Conservation (phyloP, 129 eudicot species). For the sunflower (Helianthus annuus) region DNA sequence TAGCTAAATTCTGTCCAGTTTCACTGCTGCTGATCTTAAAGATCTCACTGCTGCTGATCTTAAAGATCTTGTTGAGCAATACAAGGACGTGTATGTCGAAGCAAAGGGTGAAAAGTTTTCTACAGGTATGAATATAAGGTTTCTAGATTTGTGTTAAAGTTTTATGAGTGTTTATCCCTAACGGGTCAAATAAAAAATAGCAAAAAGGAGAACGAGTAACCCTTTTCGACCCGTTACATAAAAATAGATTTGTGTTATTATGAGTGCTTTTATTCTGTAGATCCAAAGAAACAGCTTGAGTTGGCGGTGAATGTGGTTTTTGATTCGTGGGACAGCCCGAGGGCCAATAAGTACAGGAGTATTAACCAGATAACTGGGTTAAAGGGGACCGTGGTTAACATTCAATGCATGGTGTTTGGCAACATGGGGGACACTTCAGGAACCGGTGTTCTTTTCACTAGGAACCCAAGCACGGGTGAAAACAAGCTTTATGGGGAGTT, state of each 20-base stretch:
- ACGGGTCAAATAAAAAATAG: not conserved
- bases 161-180: not conserved
- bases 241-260: too few relatives aligned
- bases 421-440: slow-evolving; percentile 99
- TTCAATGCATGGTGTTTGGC: slow-evolving; percentile 95
- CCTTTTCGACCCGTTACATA: not conserved
- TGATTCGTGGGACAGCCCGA: slow-evolving; percentile 97
- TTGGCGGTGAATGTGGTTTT: slow-evolving; percentile 94
- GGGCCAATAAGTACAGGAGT: slow-evolving; percentile 85
- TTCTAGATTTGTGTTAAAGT: not conserved
- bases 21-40: slow-evolving; percentile 70
- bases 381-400: slow-evolving; percentile 95
- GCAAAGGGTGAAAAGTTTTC: slow-evolving; percentile 86
- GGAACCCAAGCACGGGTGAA: slow-evolving; percentile 98
- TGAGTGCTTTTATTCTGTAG: slow-evolving; percentile 35
- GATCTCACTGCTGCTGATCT: slow-evolving; percentile 90
- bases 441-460: slow-evolving; percentile 95
- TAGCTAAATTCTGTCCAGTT: too few relatives aligned
- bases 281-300: slow-evolving; percentile 78
- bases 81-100: slow-evolving; percentile 83
- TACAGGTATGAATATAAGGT: slow-evolving; percentile 46
- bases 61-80: slow-evolving; percentile 81
- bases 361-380: slow-evolving; percentile 90
- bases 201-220: not conserved
- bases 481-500: slow-evolving; percentile 97